Conservation (phyloP, 768 basidiomycete genomes). For the Hypholoma fasciculare region DNA sequence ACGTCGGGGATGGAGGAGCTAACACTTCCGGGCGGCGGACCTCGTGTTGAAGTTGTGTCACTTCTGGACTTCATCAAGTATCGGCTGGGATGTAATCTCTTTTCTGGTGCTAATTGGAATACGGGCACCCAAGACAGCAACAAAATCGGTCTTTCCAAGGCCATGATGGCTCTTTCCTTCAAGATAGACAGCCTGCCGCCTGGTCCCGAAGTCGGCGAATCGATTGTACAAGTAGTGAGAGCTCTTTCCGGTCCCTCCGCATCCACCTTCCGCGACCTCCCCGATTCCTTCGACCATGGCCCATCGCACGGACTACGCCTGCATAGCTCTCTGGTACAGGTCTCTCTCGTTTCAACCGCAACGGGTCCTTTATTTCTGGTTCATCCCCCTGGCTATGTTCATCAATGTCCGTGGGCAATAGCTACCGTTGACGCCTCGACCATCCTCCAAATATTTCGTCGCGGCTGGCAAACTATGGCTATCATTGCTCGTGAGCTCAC, state of each 20-base stretch:
- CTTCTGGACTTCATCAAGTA: background rate
- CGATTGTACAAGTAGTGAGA: no score
- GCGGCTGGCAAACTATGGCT: background rate
- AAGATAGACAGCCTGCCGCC: no score
- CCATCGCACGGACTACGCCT: no score
- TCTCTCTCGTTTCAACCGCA: background rate
- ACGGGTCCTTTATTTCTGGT: background rate
- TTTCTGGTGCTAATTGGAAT: background rate
- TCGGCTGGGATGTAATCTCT: background rate
- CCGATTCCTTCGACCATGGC: no score
- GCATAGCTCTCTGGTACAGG: no score
- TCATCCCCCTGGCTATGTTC: slow-evolving; percentile 23
- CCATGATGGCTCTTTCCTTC: background rate
- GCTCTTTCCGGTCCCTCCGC: no score
- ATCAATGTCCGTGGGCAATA: background rate
- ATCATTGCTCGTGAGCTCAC: slow-evolving; percentile 4
- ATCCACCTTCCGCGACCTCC: no score
- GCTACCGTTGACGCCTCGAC: background rate
- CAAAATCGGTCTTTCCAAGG: background rate
- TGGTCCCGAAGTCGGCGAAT: no score
- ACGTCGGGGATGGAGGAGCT: no score
- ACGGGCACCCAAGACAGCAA: background rate
- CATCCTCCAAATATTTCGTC: slow-evolving; percentile 3
- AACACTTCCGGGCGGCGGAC: background rate
- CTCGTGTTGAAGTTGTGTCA: background rate